Percentiles rank a stretch among this genome's conserved stretches.
phyloP scores from a whole-genome alignment of 2,329 filamentous ascomycete genomes.

The Pyricularia pennisetigena region DNA sequence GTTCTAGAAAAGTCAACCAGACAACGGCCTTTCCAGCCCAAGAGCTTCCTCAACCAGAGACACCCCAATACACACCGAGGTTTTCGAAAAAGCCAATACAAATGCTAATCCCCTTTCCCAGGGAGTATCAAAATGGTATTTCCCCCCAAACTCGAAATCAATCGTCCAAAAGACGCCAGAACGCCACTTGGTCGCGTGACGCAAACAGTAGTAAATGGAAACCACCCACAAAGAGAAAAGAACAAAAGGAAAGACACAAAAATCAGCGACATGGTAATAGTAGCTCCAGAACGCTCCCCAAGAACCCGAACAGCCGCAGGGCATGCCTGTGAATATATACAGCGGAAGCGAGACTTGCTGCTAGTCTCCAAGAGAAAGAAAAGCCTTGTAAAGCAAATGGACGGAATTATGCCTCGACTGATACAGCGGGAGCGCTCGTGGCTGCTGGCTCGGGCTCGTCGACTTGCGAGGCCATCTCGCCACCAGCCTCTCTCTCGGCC shows the following conservation, averaged over 20 bases:
- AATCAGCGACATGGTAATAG: neutral
- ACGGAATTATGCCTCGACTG: constrained; percentile 16
- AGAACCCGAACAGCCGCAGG: neutral
- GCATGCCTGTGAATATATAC: constrained; percentile 3
- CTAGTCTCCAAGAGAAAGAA: neutral
- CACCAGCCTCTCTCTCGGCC: constrained; percentile 69
- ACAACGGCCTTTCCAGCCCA: constrained; percentile 8
- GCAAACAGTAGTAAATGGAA: constrained; percentile 8
- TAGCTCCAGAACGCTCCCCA: neutral
- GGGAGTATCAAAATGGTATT: constrained; percentile 12
- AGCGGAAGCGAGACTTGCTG: constrained; percentile 1
- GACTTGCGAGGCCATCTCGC: constrained; percentile 31
- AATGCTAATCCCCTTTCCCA: constrained; percentile 8
- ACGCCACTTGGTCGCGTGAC: constrained; percentile 13
- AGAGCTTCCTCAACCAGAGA: neutral
- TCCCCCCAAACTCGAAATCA: constrained; percentile 4
- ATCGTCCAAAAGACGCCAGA: constrained; percentile 8
- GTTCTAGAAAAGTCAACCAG: neutral
- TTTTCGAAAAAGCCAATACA: neutral
- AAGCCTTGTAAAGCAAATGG: neutral
- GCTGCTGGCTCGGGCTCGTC: constrained; percentile 3
- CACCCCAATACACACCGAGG: neutral
- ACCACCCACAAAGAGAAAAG: constrained; percentile 3
- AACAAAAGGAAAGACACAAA: constrained; percentile 7
- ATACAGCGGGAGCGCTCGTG: constrained; percentile 1